Percentiles rank a stretch among this genome's conserved stretches.
These are phyloP conservation scores for Sphaerosporella brunnea DNA, from an alignment of 495 filamentous ascomycete species.

Conservation along the genomic window DNA sequence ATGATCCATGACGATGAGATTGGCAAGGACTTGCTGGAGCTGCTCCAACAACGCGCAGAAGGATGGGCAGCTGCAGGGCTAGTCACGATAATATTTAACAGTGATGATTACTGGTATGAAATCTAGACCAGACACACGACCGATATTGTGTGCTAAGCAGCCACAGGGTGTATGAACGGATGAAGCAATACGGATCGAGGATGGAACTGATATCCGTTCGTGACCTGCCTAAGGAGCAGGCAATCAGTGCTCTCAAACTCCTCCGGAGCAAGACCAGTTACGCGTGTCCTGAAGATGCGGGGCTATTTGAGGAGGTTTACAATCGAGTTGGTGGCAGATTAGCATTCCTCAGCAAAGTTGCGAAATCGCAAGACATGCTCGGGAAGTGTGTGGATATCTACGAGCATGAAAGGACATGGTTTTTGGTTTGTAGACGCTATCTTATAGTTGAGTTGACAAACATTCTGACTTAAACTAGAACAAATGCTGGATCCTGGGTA, in stretches of 20 bases:
- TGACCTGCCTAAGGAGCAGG: slow-evolving; percentile 62
- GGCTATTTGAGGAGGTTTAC: slow-evolving; percentile 57
- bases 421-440: slow-evolving; percentile 39
- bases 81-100: slow-evolving; percentile 79
- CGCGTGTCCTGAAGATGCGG: slow-evolving; percentile 39
- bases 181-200: slow-evolving; percentile 76
- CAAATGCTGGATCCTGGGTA: slow-evolving; percentile 82
- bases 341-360: slow-evolving; percentile 69
- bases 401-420: slow-evolving; percentile 74
- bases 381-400: slow-evolving; percentile 62
- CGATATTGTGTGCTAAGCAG: not conserved
- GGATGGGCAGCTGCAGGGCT: slow-evolving; percentile 83
- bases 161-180: slow-evolving; percentile 55
- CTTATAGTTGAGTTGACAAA: no score
- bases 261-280: slow-evolving; percentile 55
- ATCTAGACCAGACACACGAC: not conserved
- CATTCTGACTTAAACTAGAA: no score
- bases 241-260: slow-evolving; percentile 52
- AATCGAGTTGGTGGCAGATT: slow-evolving; percentile 69
- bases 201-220: slow-evolving; percentile 75
- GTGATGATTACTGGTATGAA: slow-evolving; percentile 72
- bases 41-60: slow-evolving; percentile 89
- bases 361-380: slow-evolving; percentile 60
- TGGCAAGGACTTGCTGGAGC: slow-evolving; percentile 76
- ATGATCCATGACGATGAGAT: slow-evolving; percentile 78